Base-by-base conservation (phyloP, 306 rosid genomes). In the Acacia crassicarpa region DNA sequence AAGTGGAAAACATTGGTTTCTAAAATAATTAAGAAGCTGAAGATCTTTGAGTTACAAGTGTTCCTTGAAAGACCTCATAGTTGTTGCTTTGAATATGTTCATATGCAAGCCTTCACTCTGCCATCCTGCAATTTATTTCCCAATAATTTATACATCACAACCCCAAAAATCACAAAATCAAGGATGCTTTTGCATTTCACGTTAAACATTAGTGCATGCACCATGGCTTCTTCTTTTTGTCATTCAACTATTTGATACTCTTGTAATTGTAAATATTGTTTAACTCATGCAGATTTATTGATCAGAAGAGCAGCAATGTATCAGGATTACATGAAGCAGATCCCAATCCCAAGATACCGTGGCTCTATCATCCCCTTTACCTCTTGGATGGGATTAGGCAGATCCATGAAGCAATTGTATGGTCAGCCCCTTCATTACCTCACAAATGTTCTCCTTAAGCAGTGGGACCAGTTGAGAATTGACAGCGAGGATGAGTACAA, bases 371-470 rank as follows among this genome's bases (percentile, higher is more conserved):
- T 95, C 73, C 98, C 98, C 5, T 95, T 79, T 81, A 90, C 82
- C 45, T 80, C 99, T 33, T 95, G 99, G 99, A 86, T 85, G 88
- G 97, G 97, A 75, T 74, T 95, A 62, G 98, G 97, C 53, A 91
- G 83, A 78, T 95, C 97, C 81, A 85, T 95, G 17, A 95, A 95
- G 88, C 87, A 90, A 81, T 66, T 95, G 48, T 95, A 92, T 59
- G 89, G 93, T 56, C 99, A 95, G 80, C 99, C 97, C 74, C 87
- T 93, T 81, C 99, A 95, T 87, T 95, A 92, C 92, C 95, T 91
- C 76, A 95, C 99, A 78, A 95, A 95, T 83, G 67, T 82, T 83
- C 92, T 81, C 84, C 93, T 95, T 49, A 93, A 83, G 88, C 91
- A 91, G 79, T 95, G 99, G 99, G 99, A 95, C 78, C 91, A 89